Base-by-base conservation (phyloP, 106 monocot genomes). In the Iris macrosiphon region DNA sequence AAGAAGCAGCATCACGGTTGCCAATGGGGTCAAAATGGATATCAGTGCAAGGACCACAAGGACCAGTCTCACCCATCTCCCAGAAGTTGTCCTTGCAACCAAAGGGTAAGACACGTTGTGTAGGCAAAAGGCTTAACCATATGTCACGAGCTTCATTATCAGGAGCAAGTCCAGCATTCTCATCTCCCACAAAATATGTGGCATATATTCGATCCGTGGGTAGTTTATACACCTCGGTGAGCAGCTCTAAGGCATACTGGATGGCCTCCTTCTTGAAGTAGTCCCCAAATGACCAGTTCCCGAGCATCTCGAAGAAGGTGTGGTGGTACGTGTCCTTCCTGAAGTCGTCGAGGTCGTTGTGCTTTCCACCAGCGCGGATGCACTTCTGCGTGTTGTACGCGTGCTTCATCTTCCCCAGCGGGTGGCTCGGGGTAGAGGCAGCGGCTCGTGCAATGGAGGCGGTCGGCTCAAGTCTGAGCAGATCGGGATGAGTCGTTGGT, bases 51-150 rank as follows among this genome's bases (percentile, higher is more conserved):
- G 82, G 88, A 0, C 88, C 82, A 62, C 88, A 88, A 21, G 88
- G 88, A 34, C 95, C 95, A 55, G 85, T 95, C 46, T 95, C 95
- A 55, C 95, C 95, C 95, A 95, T 95, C 57, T 95, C 95, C 95
- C 95, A 95, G 57, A 95, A 95, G 57, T 95, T 95, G 34, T 95
- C 95, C 85, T 95, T 95, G 76, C 89, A 95, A 50, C 89, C 95
- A 46, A 95, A 95, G 57, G 95, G 95, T 7, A 89, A 62, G 0
- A 95, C 85, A 59, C 70, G 64, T 13, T 46, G 72, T 18, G 75
- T 26, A 25, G 89, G 89, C 70, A 95, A 82, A 59, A 79, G 59
- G 7, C 45, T 69, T 4, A 85, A 64, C 95, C 95, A 95, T 32
- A 77, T 68, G 49, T 72, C 67, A 66, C 66, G 89, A 41, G 95